Percentiles rank a stretch among this genome's conserved stretches.
Evolutionary conservation across 805 yeast species (phyloP).

Genomic region (Sungouiella blattae): DNA sequence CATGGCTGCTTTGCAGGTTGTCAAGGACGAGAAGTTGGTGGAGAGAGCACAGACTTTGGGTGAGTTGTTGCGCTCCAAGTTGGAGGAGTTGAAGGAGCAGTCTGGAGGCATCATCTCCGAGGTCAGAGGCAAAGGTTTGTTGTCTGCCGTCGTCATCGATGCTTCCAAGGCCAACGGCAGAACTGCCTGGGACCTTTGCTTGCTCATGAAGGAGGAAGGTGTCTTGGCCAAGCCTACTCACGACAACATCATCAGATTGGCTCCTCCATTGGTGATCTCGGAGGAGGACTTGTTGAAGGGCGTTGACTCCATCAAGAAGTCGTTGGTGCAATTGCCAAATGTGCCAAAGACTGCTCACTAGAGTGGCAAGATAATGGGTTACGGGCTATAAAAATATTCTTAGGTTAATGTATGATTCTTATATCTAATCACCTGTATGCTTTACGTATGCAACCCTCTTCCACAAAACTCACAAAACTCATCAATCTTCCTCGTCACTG

Average conservation of each 20-base stretch:
- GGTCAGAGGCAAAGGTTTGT: slow-evolving; percentile 81
- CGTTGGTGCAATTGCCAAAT: slow-evolving; percentile 54
- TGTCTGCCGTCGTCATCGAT: slow-evolving; percentile 90
- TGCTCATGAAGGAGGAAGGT: slow-evolving; percentile 83
- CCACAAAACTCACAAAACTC: too few species aligned
- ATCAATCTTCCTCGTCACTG: slow-evolving; percentile 49
- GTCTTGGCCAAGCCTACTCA: slow-evolving; percentile 96
- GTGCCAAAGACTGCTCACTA: slow-evolving; percentile 47
- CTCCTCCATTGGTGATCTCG: slow-evolving; percentile 91
- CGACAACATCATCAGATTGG: slow-evolving; percentile 90
- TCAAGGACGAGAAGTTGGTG: slow-evolving; percentile 79
- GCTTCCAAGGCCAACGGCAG: slow-evolving; percentile 78
- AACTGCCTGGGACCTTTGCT: slow-evolving; percentile 94
- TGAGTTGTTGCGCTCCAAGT: slow-evolving; percentile 57
- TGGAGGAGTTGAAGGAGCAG: slow-evolving; percentile 49
- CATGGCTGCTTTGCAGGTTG: slow-evolving; percentile 88
- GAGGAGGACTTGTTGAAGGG: slow-evolving; percentile 84
- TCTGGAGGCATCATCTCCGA: slow-evolving; percentile 53
- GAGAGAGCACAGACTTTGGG: slow-evolving; percentile 77
- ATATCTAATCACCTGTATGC: background rate
- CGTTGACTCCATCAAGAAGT: slow-evolving; percentile 63
- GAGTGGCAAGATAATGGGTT: too few species aligned
- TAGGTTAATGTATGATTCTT: background rate
- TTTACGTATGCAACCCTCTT: too few species aligned
- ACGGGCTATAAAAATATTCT: too few species aligned